These are phyloP conservation scores for Flaveria linearis DNA, from an alignment of 129 eudicot genomes.

Conservation along the genomic window DNA sequence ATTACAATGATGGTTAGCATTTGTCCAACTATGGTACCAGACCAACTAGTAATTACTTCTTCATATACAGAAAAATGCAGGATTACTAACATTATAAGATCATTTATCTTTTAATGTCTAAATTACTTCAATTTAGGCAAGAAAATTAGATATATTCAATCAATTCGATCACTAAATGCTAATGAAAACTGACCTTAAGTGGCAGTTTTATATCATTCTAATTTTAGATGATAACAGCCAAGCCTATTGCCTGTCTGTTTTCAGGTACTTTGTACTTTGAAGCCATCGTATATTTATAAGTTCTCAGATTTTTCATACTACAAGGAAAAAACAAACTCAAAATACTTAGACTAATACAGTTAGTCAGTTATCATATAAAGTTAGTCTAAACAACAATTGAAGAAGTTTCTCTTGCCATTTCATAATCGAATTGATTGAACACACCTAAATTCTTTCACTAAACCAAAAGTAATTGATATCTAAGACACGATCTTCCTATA, in stretches of 20 bases:
- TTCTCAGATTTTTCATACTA: background rate
- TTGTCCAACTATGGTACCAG: constrained; percentile 16
- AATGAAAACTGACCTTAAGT: background rate
- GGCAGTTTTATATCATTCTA: background rate
- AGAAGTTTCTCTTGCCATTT: background rate
- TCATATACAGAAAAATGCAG: constrained; percentile 29
- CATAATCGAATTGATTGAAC: background rate
- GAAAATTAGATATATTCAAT: background rate
- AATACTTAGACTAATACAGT: background rate
- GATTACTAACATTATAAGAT: constrained; percentile 10
- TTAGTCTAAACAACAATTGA: background rate
- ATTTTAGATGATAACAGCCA: no score
- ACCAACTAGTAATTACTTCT: background rate
- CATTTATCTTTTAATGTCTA: constrained; percentile 17
- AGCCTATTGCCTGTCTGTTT: no score
- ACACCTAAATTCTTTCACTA: background rate
- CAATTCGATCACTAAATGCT: background rate
- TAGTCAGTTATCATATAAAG: background rate
- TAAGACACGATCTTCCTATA: constrained; percentile 14
- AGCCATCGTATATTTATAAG: no score
- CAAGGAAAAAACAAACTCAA: background rate
- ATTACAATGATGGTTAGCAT: background rate
- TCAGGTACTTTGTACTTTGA: no score
- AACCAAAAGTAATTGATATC: constrained; percentile 14
- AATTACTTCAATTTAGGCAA: constrained; percentile 13